Percentiles rank a stretch among this genome's conserved stretches.
phyloP scores from a whole-genome alignment of 176 grass and related monocot species.

The Triticum aestivum region DNA sequence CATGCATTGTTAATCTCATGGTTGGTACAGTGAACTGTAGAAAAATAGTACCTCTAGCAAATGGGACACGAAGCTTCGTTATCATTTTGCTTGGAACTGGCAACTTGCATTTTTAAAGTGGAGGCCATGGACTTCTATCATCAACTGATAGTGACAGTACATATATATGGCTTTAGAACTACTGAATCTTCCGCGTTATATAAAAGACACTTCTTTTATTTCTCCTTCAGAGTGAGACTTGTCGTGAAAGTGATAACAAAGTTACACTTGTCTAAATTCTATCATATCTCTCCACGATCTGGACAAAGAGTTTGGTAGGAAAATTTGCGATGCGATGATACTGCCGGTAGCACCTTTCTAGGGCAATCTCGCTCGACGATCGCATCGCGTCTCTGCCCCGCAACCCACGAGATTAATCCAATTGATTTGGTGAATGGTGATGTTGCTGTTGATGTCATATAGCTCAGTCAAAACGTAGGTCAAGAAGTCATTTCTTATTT shows the following conservation, averaged over 20 bases:
- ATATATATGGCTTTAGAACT: not conserved
- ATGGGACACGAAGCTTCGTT: not conserved
- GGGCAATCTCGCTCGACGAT: not conserved
- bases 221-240: conserved; percentile 9
- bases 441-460: not conserved
- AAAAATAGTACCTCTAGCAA: not conserved
- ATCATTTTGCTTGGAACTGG: conserved; percentile 26
- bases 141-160: not conserved
- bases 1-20: not conserved
- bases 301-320: not conserved
- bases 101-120: conserved; percentile 24
- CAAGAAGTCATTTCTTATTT: not conserved
- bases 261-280: not conserved
- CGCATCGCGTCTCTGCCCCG: not conserved
- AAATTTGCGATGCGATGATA: not conserved
- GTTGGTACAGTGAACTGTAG: conserved; percentile 28
- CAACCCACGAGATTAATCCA: not conserved
- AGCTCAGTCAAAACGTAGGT: not conserved
- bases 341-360: conserved; percentile 19
- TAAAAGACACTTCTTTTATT: not conserved
- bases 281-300: not conserved
- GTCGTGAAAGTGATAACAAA: not conserved
- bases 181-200: not conserved
- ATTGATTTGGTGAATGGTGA: not conserved
- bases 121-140: not conserved